A percentile compares a stretch with the other conserved stretches of the same genome.
Evolutionary conservation across 2,329 filamentous ascomycete species (phyloP).

Genomic region (Ophiostoma pallidulum): DNA sequence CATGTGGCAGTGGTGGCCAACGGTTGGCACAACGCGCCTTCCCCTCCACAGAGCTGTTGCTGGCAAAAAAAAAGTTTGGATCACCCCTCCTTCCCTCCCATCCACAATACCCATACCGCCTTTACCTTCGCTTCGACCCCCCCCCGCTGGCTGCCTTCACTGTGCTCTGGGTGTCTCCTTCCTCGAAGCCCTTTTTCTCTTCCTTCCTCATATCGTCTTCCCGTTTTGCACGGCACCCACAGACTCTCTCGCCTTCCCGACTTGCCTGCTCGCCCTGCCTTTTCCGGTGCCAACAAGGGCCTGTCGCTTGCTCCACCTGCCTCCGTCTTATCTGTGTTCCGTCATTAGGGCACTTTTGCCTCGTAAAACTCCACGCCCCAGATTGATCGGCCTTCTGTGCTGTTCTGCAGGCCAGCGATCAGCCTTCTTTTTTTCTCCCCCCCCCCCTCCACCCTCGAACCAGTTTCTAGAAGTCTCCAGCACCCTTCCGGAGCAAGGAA

Average conservation of each 20-base stretch:
- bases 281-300: neutral
- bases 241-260: neutral
- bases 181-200: neutral
- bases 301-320: neutral
- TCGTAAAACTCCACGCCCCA: neutral
- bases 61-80: neutral
- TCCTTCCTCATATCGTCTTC: neutral
- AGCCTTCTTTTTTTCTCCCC: conserved; percentile 5
- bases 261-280: neutral
- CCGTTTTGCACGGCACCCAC: neutral
- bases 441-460: neutral
- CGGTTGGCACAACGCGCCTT: neutral
- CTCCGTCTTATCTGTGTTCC: conserved; percentile 4
- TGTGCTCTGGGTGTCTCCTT: neutral
- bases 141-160: too few species aligned
- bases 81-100: conserved; percentile 8
- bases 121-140: too few species aligned
- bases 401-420: conserved; percentile 1
- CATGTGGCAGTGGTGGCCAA: too few species aligned
- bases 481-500: neutral
- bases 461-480: neutral
- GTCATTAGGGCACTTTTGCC: neutral
- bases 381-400: conserved; percentile 4
- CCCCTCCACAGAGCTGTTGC: neutral
- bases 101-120: conserved; percentile 4